Evolutionary conservation across 352 stramenopile species (phyloP).

Genomic region (Phytophthora sojae): DNA sequence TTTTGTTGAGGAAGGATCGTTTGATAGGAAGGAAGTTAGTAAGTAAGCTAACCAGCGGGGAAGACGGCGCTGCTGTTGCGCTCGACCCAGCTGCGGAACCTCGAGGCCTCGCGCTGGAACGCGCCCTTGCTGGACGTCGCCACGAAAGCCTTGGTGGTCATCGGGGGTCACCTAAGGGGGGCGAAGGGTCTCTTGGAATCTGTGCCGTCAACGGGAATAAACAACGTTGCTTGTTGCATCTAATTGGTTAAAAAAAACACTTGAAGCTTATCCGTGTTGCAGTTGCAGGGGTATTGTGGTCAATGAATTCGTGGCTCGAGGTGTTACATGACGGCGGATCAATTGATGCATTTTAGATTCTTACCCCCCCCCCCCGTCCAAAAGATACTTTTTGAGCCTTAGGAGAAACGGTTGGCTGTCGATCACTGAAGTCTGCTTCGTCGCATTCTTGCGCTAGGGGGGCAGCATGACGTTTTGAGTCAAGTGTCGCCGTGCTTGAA

Average conservation of each 20-base stretch:
- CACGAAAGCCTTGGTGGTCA: constrained; percentile 37
- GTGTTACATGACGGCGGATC: constrained; percentile 4
- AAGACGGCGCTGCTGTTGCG: constrained; percentile 27
- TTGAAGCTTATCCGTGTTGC: background rate
- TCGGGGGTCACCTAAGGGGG: background rate
- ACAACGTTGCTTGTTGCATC: background rate
- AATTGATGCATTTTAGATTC: background rate
- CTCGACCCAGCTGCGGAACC: constrained; percentile 49
- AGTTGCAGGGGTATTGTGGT: background rate
- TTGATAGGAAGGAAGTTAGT: background rate
- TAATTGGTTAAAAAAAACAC: constrained; percentile 25
- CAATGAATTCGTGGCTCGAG: constrained; percentile 2
- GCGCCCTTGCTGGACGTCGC: constrained; percentile 36
- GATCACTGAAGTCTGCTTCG: constrained; percentile 20
- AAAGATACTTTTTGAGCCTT: background rate
- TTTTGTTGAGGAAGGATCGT: background rate
- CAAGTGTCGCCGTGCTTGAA: constrained; percentile 4
- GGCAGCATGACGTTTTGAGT: constrained; percentile 5
- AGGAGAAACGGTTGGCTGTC: constrained; percentile 6
- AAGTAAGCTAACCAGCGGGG: constrained; percentile 26
- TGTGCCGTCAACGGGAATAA: background rate
- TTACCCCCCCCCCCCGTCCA: no score
- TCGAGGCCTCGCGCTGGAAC: constrained; percentile 40
- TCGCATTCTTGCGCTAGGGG: background rate
- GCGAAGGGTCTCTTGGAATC: background rate